Evolutionary conservation across 2,329 filamentous ascomycete genomes (phyloP), one percentile per base, ranked within the genome.

Genomic region (Byssoonygena ceratinophila): DNA sequence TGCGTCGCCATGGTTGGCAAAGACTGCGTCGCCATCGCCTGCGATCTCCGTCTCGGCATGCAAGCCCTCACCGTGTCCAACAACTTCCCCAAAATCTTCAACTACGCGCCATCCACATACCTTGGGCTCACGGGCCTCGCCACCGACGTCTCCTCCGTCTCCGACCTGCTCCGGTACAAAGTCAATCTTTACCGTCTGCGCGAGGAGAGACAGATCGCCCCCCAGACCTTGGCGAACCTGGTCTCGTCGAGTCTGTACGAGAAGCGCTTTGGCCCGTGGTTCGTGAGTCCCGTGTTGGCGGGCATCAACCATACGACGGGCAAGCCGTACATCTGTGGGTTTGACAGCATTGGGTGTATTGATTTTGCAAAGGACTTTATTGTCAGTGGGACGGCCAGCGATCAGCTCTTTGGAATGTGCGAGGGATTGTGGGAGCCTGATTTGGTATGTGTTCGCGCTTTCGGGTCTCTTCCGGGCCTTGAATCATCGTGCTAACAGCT

Each of bases 311-410:
- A 87, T 69, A 97, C 90, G 72, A 91, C 86, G 44, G 86, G 87
- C 55, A 84, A 90, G 77, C 92, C 92, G 12, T 98, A 97, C 72
- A 96, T 98, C 72, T 98, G 92, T 72, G 92, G 92, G 14, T 98
- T 98, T 69, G 92, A 98, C 76, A 94, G 86, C 71, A 98, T 98
- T 71, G 92, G 92, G 61, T 98, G 92, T 74, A 98, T 98, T 71
- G 92, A 98, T 74, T 96, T 96, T 72, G 92, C 92, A 59, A 96
- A 96, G 78, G 92, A 98, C 75, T 98, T 98, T 71, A 97, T 98
- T 68, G 92, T 98, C 61, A 87, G 85, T 62, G 92, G 92, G 56
- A 98, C 92, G 23, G 92, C 92, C 49, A 91, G 86, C 63, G 91
- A 98, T 71, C 92, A 98, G 78, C 77, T 98, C 64, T 98, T 96